Evolutionary conservation across 2,329 filamentous ascomycete species (phyloP), one percentile per base, ranked within the genome.

Genomic region (Colletotrichum tamarilloi): DNA sequence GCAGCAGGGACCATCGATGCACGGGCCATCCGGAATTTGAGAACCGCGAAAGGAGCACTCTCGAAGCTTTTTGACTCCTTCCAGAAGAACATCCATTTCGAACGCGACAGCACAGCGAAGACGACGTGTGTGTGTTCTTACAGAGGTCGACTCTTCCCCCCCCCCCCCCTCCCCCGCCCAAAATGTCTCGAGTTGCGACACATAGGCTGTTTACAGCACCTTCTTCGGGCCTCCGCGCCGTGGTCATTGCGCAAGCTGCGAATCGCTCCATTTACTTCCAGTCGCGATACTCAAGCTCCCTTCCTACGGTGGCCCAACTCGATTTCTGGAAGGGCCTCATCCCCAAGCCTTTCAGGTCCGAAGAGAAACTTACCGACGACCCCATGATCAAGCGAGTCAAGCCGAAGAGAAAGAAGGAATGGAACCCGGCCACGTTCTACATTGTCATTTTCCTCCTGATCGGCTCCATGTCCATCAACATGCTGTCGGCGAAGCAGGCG

Each of bases 381-480:
- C 81, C 78, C 67, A 68, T 72, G 63, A 76, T 76, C 69, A 78
- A 78, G 74, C 79, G 77, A 19, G 78, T 75, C 55, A 84, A 84
- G 78, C 82, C 84, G 42, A 78, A 81, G 28, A 89, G 87, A 76
- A 84, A 88, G 19, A 92, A 90, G 79, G 89, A 91, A 77, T 94
- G 92, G 92, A 96, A 96, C 77, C 93, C 94, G 3, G 93, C 93
- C 24, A 95, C 92, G 0, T 96, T 95, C 79, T 97, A 92, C 81
- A 94, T 96, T 77, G 86, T 92, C 77, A 94, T 96, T 75, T 95
- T 95, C 79, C 86, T 95, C 53, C 88, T 98, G 75, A 96, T 98
- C 76, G 97, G 97, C 4, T 98, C 95, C 74, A 97, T 98, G 87
- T 94, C 96, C 16, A 98, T 99, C 77, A 94, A 98, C 78, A 94